Conservation (phyloP, 768 basidiomycete genomes). For the Zangia roseola region DNA sequence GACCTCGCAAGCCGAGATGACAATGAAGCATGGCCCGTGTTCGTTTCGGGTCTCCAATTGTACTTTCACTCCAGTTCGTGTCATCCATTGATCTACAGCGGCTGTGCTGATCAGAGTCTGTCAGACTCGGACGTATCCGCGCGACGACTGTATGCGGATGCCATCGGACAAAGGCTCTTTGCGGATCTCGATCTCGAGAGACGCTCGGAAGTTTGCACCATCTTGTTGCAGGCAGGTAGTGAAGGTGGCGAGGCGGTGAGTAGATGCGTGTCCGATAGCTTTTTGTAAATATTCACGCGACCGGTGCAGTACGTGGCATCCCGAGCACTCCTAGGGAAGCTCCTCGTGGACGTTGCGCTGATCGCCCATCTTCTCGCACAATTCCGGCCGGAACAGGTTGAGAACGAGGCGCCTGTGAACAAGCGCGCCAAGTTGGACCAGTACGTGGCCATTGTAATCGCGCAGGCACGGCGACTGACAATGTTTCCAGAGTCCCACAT, state of each 20-base stretch:
- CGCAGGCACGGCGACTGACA: not conserved
- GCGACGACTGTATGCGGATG: slow-evolving; percentile 41
- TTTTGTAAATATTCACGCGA: not conserved
- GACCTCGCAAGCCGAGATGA: slow-evolving; percentile 46
- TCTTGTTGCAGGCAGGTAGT: slow-evolving; percentile 54
- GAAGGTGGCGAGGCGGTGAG: slow-evolving; percentile 51
- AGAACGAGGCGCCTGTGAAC: slow-evolving; percentile 45
- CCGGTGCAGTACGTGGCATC: slow-evolving; percentile 40
- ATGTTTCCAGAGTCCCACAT: slow-evolving; percentile 4
- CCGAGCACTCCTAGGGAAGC: slow-evolving; percentile 47
- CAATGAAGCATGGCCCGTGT: slow-evolving; percentile 48
- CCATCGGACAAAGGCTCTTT: slow-evolving; percentile 59
- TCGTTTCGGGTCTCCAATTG: slow-evolving; percentile 40
- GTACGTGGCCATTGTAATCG: slow-evolving; percentile 44
- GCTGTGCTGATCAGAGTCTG: not conserved
- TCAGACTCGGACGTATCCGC: slow-evolving; percentile 41
- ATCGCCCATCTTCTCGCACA: slow-evolving; percentile 50
- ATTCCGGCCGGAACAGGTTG: slow-evolving; percentile 46
- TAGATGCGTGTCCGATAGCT: not conserved
- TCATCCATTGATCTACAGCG: not conserved
- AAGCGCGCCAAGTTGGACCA: slow-evolving; percentile 65
- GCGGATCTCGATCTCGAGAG: slow-evolving; percentile 48
- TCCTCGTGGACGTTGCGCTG: slow-evolving; percentile 51
- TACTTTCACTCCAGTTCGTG: slow-evolving; percentile 49
- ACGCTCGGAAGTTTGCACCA: slow-evolving; percentile 52